A percentile compares a stretch with the other conserved stretches of the same genome.
Conservation (phyloP, 2,329 filamentous ascomycete genomes). For the Penicillium capsulatum region DNA sequence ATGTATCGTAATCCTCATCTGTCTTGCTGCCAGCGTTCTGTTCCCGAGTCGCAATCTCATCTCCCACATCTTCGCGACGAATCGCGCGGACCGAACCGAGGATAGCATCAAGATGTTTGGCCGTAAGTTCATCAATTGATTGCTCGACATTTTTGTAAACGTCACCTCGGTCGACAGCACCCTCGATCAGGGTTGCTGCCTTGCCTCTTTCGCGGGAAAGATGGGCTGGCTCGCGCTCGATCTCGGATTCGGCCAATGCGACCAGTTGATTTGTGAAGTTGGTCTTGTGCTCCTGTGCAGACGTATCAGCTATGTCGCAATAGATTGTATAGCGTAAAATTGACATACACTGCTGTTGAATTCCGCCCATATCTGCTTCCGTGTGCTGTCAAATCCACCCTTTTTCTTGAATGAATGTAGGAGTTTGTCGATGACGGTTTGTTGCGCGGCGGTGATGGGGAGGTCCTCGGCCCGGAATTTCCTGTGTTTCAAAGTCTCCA, state of each 20-base stretch:
- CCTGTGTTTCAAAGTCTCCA: slow-evolving; percentile 37
- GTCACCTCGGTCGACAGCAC: slow-evolving; percentile 59
- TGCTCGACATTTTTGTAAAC: slow-evolving; percentile 57
- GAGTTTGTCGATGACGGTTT: slow-evolving; percentile 56
- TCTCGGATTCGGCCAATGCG: slow-evolving; percentile 56
- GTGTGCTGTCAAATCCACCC: slow-evolving; percentile 59
- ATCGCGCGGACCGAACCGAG: slow-evolving; percentile 55
- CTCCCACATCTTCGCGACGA: slow-evolving; percentile 56
- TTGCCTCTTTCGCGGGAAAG: slow-evolving; percentile 59
- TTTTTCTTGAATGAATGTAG: slow-evolving; percentile 64
- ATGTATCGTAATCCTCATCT: slow-evolving; percentile 56
- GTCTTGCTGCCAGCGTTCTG: slow-evolving; percentile 53
- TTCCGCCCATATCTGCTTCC: slow-evolving; percentile 58
- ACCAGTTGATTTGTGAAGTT: slow-evolving; percentile 52
- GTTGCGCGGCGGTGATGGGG: slow-evolving; percentile 56
- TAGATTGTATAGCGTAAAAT: background rate
- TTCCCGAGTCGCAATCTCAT: slow-evolving; percentile 53
- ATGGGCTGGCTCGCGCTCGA: slow-evolving; percentile 58
- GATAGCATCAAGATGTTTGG: slow-evolving; percentile 52
- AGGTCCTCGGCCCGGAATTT: slow-evolving; percentile 60
- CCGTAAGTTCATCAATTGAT: slow-evolving; percentile 53
- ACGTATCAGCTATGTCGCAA: slow-evolving; percentile 10
- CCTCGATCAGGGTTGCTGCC: slow-evolving; percentile 60
- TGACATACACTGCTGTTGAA: slow-evolving; percentile 52
- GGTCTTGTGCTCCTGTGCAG: slow-evolving; percentile 48